Conservation (phyloP, 2,329 filamentous ascomycete genomes). For the Didymella pinodella region DNA sequence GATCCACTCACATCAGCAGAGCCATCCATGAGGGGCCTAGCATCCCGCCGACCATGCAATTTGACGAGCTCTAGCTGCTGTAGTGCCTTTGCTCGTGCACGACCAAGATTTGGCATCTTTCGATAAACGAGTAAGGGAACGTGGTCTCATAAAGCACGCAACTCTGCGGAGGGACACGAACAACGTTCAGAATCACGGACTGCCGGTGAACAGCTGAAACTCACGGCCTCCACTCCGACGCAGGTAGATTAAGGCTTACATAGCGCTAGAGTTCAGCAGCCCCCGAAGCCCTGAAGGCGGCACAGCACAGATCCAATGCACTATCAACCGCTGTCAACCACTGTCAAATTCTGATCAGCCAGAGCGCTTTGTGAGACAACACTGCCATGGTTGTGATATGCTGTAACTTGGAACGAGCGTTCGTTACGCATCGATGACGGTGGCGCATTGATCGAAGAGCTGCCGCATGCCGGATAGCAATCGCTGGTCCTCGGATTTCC, state of each 20-base stretch:
- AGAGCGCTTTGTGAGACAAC: conserved; percentile 11
- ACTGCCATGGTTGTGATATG: conserved; percentile 16
- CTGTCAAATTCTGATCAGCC: conserved; percentile 1
- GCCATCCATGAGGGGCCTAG: conserved; percentile 18
- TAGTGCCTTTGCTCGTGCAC: conserved; percentile 10
- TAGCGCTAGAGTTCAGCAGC: conserved; percentile 18
- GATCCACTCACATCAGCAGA: conserved; percentile 19
- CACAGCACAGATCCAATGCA: conserved; percentile 25
- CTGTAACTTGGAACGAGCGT: conserved; percentile 14
- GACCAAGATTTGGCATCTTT: conserved; percentile 8
- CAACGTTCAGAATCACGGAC: background rate
- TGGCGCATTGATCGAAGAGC: conserved; percentile 18
- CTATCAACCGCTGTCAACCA: conserved; percentile 15
- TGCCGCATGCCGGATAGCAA: conserved; percentile 1
- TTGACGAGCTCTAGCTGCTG: conserved; percentile 10
- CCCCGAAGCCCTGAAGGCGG: conserved; percentile 33
- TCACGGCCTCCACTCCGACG: conserved; percentile 14
- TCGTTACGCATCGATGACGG: conserved; percentile 21
- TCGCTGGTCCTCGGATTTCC: conserved; percentile 9
- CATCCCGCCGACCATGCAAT: conserved; percentile 16
- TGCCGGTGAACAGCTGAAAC: conserved; percentile 16
- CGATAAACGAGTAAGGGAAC: background rate
- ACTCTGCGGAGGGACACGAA: conserved; percentile 2
- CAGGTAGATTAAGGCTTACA: conserved; percentile 18
- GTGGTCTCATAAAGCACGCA: conserved; percentile 8